These are phyloP conservation scores for Linnemannia hyalina DNA, from an alignment of 192 early-diverging fungal genomes.

Conservation along the genomic window DNA sequence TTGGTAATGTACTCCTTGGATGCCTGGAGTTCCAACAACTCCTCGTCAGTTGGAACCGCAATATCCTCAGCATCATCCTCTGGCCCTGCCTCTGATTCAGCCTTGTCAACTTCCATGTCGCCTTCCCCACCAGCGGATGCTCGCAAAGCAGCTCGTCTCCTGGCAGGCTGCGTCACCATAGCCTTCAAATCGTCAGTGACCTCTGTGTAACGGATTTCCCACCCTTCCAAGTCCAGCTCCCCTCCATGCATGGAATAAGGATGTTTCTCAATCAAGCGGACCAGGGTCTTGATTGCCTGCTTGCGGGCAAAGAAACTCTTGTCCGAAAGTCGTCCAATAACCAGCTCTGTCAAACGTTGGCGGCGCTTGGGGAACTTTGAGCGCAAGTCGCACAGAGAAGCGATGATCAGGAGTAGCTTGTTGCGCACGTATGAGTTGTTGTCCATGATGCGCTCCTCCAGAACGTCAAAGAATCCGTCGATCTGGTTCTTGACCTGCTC, in stretches of 20 bases:
- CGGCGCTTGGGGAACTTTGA: constrained; percentile 83
- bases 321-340: constrained; percentile 87
- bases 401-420: constrained; percentile 89
- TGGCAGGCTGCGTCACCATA: constrained; percentile 45
- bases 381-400: constrained; percentile 78
- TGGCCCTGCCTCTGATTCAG: constrained; percentile 38
- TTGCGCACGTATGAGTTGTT: constrained; percentile 86
- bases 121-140: constrained; percentile 39
- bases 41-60: constrained; percentile 48
- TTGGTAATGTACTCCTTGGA: constrained; percentile 37
- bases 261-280: constrained; percentile 85
- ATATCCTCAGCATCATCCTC: constrained; percentile 41
- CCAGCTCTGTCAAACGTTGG: constrained; percentile 74
- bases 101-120: constrained; percentile 44
- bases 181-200: constrained; percentile 80
- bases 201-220: constrained; percentile 75
- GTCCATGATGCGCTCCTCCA: constrained; percentile 95
- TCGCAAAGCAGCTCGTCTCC: constrained; percentile 23
- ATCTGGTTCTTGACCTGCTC: constrained; percentile 79
- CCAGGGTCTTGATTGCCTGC: constrained; percentile 89
- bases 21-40: constrained; percentile 28
- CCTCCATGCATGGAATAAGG: constrained; percentile 93
- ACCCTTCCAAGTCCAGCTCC: constrained; percentile 76
- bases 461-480: constrained; percentile 88
- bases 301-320: constrained; percentile 92